These are phyloP conservation scores for Aaosphaeria pasadenensis DNA, from an alignment of 2,329 filamentous ascomycete species.

Conservation along the genomic window DNA sequence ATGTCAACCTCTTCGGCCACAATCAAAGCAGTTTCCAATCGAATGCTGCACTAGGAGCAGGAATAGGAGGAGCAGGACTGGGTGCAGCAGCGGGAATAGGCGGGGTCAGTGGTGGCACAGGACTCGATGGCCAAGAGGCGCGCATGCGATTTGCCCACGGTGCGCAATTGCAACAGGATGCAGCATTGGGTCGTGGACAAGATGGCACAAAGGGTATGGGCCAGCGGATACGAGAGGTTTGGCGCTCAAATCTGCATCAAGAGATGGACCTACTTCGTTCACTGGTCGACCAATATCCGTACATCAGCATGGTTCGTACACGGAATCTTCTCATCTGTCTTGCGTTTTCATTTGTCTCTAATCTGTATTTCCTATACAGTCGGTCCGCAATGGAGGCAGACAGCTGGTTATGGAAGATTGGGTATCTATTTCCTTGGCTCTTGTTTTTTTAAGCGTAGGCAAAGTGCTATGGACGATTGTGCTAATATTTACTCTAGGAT, in stretches of 20 bases:
- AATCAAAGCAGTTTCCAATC: conserved; percentile 41
- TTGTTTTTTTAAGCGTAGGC: too few relatives aligned
- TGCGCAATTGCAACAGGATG: conserved; percentile 53
- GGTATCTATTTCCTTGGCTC: background rate
- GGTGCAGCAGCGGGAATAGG: conserved; percentile 55
- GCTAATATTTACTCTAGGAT: conserved; percentile 57
- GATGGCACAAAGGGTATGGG: conserved; percentile 59
- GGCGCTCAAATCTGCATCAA: conserved; percentile 85
- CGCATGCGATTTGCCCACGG: conserved; percentile 84
- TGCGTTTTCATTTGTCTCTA: background rate
- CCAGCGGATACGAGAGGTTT: conserved; percentile 89
- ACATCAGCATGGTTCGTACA: conserved; percentile 87
- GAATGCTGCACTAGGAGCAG: conserved; percentile 55
- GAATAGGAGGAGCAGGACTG: conserved; percentile 54
- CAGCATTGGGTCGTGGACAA: conserved; percentile 47
- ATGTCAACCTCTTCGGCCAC: conserved; percentile 55
- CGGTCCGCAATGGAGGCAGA: too few relatives aligned
- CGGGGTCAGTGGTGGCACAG: conserved; percentile 54
- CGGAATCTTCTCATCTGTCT: background rate
- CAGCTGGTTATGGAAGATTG: background rate
- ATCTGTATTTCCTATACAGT: too few relatives aligned
- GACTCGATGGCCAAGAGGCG: conserved; percentile 81
- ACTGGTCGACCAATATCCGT: conserved; percentile 86
- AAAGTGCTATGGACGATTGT: background rate
- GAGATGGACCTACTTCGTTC: conserved; percentile 84